A percentile compares a stretch with the other conserved stretches of the same genome.
phyloP scores from a whole-genome alignment of 768 basidiomycete genomes.

The Psilocybe tampanensis region DNA sequence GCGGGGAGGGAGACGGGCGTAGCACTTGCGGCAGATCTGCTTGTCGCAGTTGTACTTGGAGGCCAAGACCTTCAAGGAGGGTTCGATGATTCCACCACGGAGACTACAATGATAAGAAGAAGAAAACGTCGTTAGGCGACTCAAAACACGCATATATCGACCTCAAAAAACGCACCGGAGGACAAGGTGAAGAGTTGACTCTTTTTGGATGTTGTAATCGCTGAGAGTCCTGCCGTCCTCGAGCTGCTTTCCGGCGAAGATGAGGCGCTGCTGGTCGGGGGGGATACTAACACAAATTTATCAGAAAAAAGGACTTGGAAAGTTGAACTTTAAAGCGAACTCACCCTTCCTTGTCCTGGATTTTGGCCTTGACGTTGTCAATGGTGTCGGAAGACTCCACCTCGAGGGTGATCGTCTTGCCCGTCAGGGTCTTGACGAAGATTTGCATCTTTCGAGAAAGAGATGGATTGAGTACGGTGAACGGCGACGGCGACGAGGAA shows the following conservation, averaged over 20 bases:
- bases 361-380: constrained; percentile 89
- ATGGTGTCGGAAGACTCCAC: constrained; percentile 97
- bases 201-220: constrained; percentile 99
- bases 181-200: constrained; percentile 96
- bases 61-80: constrained; percentile 96
- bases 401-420: constrained; percentile 98
- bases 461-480: constrained; percentile 9
- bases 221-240: constrained; percentile 96
- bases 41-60: constrained; percentile 99
- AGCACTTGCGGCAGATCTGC: constrained; percentile 99
- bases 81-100: constrained; percentile 98
- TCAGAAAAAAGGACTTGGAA: not conserved
- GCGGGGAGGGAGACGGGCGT: constrained; percentile 98
- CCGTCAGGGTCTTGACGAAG: constrained; percentile 82
- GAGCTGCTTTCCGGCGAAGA: constrained; percentile 98
- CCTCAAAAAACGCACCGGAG: constrained; percentile 67
- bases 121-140: not conserved
- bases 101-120: constrained; percentile 50
- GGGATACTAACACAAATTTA: constrained; percentile 61
- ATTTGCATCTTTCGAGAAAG: constrained; percentile 47
- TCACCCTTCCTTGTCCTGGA: constrained; percentile 61
- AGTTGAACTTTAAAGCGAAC: constrained; percentile 14
- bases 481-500: constrained; percentile 12
- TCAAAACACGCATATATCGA: not conserved
- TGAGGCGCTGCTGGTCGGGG: constrained; percentile 93